Evolutionary conservation across 176 grass and related monocot species (phyloP).

Genomic region (Saccharum spontaneum): DNA sequence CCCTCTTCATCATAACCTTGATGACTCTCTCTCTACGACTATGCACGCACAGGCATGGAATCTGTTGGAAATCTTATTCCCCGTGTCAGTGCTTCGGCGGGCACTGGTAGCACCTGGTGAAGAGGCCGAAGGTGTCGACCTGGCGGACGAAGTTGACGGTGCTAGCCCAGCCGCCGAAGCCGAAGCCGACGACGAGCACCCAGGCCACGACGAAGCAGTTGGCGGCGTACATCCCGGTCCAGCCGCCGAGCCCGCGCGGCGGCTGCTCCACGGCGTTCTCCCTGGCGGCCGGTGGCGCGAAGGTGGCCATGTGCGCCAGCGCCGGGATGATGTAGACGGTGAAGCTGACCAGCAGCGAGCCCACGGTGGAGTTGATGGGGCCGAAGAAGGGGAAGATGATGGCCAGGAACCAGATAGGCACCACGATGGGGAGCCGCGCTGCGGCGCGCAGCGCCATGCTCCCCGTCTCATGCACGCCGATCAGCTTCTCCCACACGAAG

Average conservation of each 20-base stretch:
- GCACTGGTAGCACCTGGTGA: constrained; percentile 99
- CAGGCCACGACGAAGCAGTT: constrained; percentile 85
- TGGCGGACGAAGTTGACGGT: constrained; percentile 78
- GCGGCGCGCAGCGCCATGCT: constrained; percentile 12
- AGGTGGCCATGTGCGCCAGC: constrained; percentile 81
- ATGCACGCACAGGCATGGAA: background rate
- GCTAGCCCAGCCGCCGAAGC: constrained; percentile 95
- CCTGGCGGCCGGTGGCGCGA: constrained; percentile 64
- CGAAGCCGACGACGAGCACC: constrained; percentile 92
- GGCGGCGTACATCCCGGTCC: constrained; percentile 57
- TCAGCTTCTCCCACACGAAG: constrained; percentile 94
- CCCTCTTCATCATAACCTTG: background rate
- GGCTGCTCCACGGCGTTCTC: constrained; percentile 97
- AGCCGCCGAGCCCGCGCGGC: constrained; percentile 53
- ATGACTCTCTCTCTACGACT: background rate
- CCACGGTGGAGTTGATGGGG: constrained; percentile 91
- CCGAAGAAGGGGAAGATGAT: constrained; percentile 97
- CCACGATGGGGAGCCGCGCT: constrained; percentile 61
- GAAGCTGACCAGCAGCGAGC: constrained; percentile 95
- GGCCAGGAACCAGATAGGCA: constrained; percentile 94
- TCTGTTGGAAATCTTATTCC: background rate
- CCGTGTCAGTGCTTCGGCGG: constrained; percentile 57
- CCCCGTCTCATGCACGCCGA: constrained; percentile 53
- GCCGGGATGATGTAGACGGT: constrained; percentile 94
- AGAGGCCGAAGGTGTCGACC: constrained; percentile 80